Conservation (phyloP, 495 filamentous ascomycete genomes). For the Annulohypoxylon bovei region DNA sequence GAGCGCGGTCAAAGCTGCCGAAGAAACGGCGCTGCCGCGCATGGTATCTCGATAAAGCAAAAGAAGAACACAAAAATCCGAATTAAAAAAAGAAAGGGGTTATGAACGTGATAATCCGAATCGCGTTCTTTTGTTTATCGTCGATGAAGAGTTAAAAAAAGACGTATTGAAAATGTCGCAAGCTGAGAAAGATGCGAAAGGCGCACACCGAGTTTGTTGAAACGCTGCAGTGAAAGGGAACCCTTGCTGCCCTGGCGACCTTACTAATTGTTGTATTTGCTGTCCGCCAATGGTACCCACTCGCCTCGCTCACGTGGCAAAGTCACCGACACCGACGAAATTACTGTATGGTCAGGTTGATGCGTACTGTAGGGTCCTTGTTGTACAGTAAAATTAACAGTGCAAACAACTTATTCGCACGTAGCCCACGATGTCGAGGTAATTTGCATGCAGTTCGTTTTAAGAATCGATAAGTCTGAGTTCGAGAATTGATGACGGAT, state of each 20-base stretch:
- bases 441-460: background rate
- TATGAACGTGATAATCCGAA: background rate
- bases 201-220: slow-evolving; percentile 29
- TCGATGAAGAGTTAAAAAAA: slow-evolving; percentile 14
- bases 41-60: slow-evolving; percentile 34
- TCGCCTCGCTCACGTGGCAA: background rate
- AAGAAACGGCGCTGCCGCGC: slow-evolving; percentile 41
- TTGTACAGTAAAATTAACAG: background rate
- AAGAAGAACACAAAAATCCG: background rate
- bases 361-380: background rate
- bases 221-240: slow-evolving; percentile 6
- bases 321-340: background rate
- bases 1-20: slow-evolving; percentile 40
- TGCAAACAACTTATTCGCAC: background rate
- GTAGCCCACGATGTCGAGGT: background rate
- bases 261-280: slow-evolving; percentile 12
- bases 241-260: background rate
- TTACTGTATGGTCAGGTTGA: slow-evolving; percentile 11
- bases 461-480: background rate
- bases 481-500: background rate
- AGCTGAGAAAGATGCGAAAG: background rate
- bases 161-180: slow-evolving; percentile 24
- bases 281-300: background rate
- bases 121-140: background rate
- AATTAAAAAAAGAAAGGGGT: background rate